These are phyloP conservation scores for Streptanthus diversifolius DNA, from an alignment of 345 rosid species.

Conservation along the genomic window DNA sequence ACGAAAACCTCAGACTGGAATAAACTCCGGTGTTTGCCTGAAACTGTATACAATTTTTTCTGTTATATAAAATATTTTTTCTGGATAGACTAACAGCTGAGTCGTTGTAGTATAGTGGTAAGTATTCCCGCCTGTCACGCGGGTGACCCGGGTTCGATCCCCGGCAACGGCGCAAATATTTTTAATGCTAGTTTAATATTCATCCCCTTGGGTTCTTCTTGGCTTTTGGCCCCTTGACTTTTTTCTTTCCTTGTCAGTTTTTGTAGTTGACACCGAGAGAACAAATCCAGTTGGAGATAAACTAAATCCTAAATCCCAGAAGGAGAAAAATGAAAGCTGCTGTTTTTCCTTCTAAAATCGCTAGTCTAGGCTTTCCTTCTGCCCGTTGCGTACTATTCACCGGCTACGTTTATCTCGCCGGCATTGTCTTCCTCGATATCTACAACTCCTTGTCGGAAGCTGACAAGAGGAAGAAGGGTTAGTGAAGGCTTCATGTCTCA, in stretches of 20 bases:
- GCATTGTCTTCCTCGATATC: constrained; percentile 2
- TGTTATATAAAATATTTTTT: not conserved
- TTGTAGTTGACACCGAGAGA: not conserved
- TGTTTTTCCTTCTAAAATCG: constrained; percentile 17
- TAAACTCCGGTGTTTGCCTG: not conserved
- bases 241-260: not conserved
- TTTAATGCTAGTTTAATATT: not conserved
- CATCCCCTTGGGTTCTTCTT: not conserved
- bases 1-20: not conserved
- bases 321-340: constrained; percentile 24
- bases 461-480: constrained; percentile 6
- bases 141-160: constrained; percentile 93
- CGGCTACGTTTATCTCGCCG: not conserved
- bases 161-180: constrained; percentile 64
- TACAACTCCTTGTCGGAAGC: constrained; percentile 15
- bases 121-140: constrained; percentile 84
- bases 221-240: not conserved
- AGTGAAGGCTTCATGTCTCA: constrained; percentile 22
- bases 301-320: constrained; percentile 16
- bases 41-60: too few relatives aligned
- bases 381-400: not conserved
- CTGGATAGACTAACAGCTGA: rapidly evolving
- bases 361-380: constrained; percentile 21
- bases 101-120: constrained; percentile 83
- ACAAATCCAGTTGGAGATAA: constrained; percentile 6